Evolutionary conservation across 164 flowering plant genomes (phyloP).

Genomic region (Vitis vinifera): ASM3070453v1 NC_081812.1:23596001-23596500

Average conservation of each 20-base stretch:
- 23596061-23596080: conserved; percentile 22
- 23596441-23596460: background rate
- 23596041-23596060: conserved; percentile 20
- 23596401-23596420: background rate
- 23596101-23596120: conserved; percentile 13
- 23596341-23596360: conserved; percentile 50
- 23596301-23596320: conserved; percentile 19
- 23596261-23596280: conserved; percentile 33
- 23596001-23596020: conserved; percentile 29
- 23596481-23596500: conserved; percentile 18
- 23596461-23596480: conserved; percentile 1
- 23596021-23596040: conserved; percentile 21
- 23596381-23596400: conserved; percentile 53
- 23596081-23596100: conserved; percentile 25
- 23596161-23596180: conserved; percentile 9
- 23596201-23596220: conserved; percentile 48
- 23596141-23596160: background rate
- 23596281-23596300: conserved; percentile 17
- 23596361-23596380: conserved; percentile 73
- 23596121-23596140: conserved; percentile 21
- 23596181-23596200: conserved; percentile 18
- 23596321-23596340: conserved; percentile 3
- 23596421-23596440: background rate
- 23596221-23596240: conserved; percentile 47
- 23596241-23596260: conserved; percentile 52